Evolutionary conservation across 805 yeast species (phyloP).

Genomic region (Lachancea dasiensis): DNA sequence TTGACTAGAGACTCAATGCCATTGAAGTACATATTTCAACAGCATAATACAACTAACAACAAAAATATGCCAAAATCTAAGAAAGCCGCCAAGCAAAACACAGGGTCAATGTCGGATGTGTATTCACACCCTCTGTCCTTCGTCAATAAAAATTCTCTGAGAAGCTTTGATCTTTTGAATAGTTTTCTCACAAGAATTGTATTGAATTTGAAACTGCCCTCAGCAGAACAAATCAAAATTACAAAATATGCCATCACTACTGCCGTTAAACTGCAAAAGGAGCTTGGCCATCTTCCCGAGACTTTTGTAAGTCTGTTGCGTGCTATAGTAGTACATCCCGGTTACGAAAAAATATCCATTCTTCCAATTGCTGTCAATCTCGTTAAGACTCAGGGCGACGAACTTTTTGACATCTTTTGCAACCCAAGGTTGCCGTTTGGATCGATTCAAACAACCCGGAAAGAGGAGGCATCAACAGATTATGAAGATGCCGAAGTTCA

Average conservation of each 20-base stretch:
- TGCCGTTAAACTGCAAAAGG: conserved; percentile 30
- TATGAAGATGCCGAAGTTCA: background rate
- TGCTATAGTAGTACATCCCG: conserved; percentile 62
- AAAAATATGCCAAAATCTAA: conserved; percentile 35
- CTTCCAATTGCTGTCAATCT: conserved; percentile 63
- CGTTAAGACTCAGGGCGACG: conserved; percentile 41
- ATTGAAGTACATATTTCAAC: conserved; percentile 25
- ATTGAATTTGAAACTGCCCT: conserved; percentile 46
- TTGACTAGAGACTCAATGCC: conserved; percentile 33
- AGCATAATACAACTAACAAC: conserved; percentile 35
- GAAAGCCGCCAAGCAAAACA: conserved; percentile 38
- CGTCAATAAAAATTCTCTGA: conserved; percentile 35
- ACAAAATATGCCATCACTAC: conserved; percentile 39
- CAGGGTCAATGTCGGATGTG: conserved; percentile 57
- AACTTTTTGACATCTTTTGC: conserved; percentile 50
- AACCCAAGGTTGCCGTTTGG: conserved; percentile 71
- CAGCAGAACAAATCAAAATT: conserved; percentile 59
- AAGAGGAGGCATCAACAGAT: background rate
- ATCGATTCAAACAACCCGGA: conserved; percentile 24
- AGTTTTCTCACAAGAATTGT: conserved; percentile 46
- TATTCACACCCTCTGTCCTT: conserved; percentile 61
- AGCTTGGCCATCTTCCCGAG: conserved; percentile 25
- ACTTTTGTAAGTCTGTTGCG: conserved; percentile 39
- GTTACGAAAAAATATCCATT: conserved; percentile 52
- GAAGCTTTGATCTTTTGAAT: conserved; percentile 30